Evolutionary conservation across 1,284 basidiomycete genomes (phyloP).

Genomic region (Ganoderma sp.): DNA sequence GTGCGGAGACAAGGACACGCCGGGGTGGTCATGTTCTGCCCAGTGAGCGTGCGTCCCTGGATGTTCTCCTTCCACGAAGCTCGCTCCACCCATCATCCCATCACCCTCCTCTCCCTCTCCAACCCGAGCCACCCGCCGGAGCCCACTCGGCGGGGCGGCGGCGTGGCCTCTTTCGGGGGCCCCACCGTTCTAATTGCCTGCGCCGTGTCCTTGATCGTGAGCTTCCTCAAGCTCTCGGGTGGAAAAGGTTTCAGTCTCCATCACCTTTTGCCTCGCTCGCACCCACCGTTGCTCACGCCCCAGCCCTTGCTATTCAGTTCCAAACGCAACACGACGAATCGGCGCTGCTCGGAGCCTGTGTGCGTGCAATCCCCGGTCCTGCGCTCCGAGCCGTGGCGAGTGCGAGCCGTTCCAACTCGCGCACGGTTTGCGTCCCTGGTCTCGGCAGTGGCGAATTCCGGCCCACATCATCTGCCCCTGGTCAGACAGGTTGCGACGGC

Average conservation of each 20-base stretch:
- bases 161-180: background rate
- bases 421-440: background rate
- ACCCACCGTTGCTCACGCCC: background rate
- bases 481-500: background rate
- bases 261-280: background rate
- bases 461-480: background rate
- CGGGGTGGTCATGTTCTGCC: slow-evolving; percentile 21
- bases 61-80: slow-evolving; percentile 9
- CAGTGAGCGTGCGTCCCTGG: slow-evolving; percentile 12
- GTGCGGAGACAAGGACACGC: slow-evolving; percentile 17
- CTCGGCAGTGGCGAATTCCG: background rate
- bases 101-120: slow-evolving; percentile 8
- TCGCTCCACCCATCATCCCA: background rate
- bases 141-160: background rate
- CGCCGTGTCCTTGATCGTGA: slow-evolving; percentile 1
- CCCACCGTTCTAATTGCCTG: background rate
- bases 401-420: background rate
- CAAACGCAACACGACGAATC: background rate
- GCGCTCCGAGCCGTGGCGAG: background rate
- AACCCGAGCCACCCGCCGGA: slow-evolving; percentile 3
- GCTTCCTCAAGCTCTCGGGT: slow-evolving; percentile 7
- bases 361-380: background rate
- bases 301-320: background rate
- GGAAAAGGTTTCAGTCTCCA: background rate
- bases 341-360: background rate